Base-by-base conservation (phyloP, 306 rosid species). In the Comarum palustre region DNA sequence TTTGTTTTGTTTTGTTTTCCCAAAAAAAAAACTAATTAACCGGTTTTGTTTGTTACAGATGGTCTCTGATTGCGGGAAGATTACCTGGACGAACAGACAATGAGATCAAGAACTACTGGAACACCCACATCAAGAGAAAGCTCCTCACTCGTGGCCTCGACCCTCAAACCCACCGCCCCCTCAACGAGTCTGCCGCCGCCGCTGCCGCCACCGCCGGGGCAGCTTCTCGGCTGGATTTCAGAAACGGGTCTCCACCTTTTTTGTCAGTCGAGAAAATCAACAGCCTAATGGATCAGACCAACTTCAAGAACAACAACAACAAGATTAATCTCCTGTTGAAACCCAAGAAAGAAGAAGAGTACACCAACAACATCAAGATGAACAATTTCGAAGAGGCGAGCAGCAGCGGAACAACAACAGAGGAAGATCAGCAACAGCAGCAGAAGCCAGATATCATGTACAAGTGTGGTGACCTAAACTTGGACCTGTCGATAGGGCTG, bases 31-130 rank as follows among this genome's bases (percentile, higher is more conserved):
- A 8, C 25, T 55, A 24, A 57, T 22, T 5, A 52, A 41, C 11
- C 11, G 47, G 58, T 19, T 51, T 0, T 51, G 51, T 3, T 31
- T 27, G 29, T 59, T 32, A 5, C 3, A 89, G 95, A 62, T 89
- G 95, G 95, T 89, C 95, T 3, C 60, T 89, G 72, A 89, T 89
- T 50, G 95, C 95, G 20, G 95, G 81, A 36, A 71, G 88, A 17
- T 82, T 89, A 39, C 91, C 95, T 0, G 95, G 95, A 58, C 85
- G 94, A 73, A 89, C 94, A 3, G 94, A 89, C 74, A 89, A 89
- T 52, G 94, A 89, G 78, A 89, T 89, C 4, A 89, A 89, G 50
- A 89, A 89, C 66, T 89, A 89, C 57, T 89, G 94, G 94, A 89
- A 89, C 77, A 86, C 95, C 1, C 91, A 89, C 84, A 83, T 89